Conservation (phyloP, 1,139 yeast genomes). For the Blastobotrys ciferrii region DNA sequence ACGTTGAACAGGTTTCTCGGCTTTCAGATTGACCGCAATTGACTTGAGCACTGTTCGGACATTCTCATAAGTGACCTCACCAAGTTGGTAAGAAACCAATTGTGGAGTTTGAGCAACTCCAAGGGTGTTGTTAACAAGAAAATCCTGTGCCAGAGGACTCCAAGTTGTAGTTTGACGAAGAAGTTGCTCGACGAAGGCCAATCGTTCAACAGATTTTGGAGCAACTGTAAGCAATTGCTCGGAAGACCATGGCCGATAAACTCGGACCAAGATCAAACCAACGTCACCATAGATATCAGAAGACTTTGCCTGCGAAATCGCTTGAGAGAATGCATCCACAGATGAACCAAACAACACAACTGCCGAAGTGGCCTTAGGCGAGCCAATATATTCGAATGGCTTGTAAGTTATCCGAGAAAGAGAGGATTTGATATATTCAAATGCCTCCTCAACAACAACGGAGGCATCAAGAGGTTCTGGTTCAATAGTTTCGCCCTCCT, state of each 20-base stretch:
- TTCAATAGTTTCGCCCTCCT: constrained; percentile 26
- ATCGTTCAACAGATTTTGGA: constrained; percentile 55
- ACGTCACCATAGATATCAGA: constrained; percentile 40
- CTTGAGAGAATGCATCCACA: constrained; percentile 46
- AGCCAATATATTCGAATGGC: constrained; percentile 45
- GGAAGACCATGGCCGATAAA: constrained; percentile 70
- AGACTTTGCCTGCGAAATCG: constrained; percentile 30
- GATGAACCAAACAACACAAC: constrained; percentile 63
- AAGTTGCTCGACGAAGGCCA: constrained; percentile 66
- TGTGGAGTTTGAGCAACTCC: constrained; percentile 41
- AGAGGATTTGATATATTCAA: constrained; percentile 21
- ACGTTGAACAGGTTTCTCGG: constrained; percentile 60
- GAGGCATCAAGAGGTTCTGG: constrained; percentile 26
- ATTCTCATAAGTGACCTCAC: constrained; percentile 47
- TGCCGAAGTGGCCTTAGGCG: constrained; percentile 47
- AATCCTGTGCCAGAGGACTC: constrained; percentile 72
- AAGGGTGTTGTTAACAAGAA: constrained; percentile 55
- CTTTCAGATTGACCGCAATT: constrained; percentile 52
- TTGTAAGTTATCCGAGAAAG: constrained; percentile 25
- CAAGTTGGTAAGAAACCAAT: constrained; percentile 59
- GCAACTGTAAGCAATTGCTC: constrained; percentile 48
- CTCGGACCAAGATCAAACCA: constrained; percentile 57
- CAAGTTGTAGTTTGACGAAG: constrained; percentile 49
- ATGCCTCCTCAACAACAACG: constrained; percentile 32
- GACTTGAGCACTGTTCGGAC: constrained; percentile 48